Evolutionary conservation across 805 yeast species (phyloP).

Genomic region (Metschnikowia colocasiae): DNA sequence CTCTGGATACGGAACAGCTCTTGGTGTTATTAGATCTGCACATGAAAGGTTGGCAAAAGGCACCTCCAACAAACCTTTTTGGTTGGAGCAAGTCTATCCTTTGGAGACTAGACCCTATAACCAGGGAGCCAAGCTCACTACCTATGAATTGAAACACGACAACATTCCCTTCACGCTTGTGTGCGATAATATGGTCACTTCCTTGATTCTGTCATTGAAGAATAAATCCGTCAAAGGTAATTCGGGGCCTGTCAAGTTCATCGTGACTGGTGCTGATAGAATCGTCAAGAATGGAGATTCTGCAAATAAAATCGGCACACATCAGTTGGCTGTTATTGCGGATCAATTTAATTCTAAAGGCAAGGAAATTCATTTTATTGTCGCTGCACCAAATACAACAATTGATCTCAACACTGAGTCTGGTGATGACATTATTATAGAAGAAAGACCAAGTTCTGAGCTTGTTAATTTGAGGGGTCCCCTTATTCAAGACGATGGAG

Average conservation of each 20-base stretch:
- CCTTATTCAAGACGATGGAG: conserved; percentile 23
- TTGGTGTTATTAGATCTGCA: conserved; percentile 83
- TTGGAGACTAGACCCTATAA: conserved; percentile 95
- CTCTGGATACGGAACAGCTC: conserved; percentile 95
- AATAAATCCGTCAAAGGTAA: conserved; percentile 22
- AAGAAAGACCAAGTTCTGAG: conserved; percentile 80
- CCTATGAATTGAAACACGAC: conserved; percentile 85
- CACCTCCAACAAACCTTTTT: conserved; percentile 33
- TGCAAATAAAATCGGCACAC: conserved; percentile 95
- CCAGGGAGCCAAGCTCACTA: conserved; percentile 92
- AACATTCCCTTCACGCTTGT: conserved; percentile 82
- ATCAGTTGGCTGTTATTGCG: conserved; percentile 76
- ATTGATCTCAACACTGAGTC: conserved; percentile 63
- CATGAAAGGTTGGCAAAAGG: conserved; percentile 40
- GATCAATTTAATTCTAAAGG: conserved; percentile 38
- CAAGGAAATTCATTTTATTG: conserved; percentile 69
- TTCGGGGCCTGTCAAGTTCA: conserved; percentile 72
- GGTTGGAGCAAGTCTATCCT: conserved; percentile 72
- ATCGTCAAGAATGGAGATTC: conserved; percentile 92
- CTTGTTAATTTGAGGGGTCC: conserved; percentile 72
- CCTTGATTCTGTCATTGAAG: conserved; percentile 51
- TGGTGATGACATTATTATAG: conserved; percentile 80
- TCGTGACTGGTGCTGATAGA: conserved; percentile 94
- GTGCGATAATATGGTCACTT: conserved; percentile 89
- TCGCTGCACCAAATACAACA: conserved; percentile 94